A percentile compares a stretch with the other conserved stretches of the same genome.
Evolutionary conservation across 176 grass and related monocot genomes (phyloP).

Genomic region (Neostapfia colusana): DNA sequence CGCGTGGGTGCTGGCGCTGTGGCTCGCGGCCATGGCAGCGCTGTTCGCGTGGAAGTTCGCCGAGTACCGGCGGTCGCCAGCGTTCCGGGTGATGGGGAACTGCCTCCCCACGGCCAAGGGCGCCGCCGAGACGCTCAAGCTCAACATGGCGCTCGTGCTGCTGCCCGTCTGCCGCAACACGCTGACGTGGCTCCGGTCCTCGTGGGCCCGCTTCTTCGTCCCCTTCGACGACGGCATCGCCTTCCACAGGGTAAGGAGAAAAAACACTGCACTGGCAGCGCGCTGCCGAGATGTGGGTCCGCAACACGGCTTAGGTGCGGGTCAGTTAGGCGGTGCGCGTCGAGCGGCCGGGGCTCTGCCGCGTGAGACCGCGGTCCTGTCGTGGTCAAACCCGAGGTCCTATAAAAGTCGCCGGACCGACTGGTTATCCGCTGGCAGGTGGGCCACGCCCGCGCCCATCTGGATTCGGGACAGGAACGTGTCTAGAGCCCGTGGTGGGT

Average conservation of each 20-base stretch:
- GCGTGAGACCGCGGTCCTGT: not conserved
- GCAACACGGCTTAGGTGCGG: not conserved
- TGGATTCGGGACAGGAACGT: not conserved
- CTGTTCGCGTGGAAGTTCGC: slow-evolving; percentile 93
- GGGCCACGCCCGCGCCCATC: not conserved
- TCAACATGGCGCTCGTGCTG: slow-evolving; percentile 96
- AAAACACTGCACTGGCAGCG: not conserved
- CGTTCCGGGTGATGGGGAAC: slow-evolving; percentile 84
- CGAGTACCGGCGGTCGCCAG: slow-evolving; percentile 62
- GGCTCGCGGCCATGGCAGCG: slow-evolving; percentile 58
- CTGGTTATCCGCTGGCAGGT: not conserved
- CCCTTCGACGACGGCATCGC: slow-evolving; percentile 99
- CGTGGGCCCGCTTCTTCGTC: slow-evolving; percentile 81
- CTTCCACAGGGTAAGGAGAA: slow-evolving; percentile 81
- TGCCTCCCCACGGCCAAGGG: slow-evolving; percentile 89
- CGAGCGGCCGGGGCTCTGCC: not conserved
- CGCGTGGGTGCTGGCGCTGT: slow-evolving; percentile 70
- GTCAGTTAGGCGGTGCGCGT: slow-evolving; percentile 17
- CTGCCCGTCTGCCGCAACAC: slow-evolving; percentile 94
- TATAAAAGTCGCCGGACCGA: slow-evolving; percentile 18
- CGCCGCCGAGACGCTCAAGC: slow-evolving; percentile 94
- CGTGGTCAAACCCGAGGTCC: not conserved
- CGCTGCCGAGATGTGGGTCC: not conserved
- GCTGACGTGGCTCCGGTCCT: slow-evolving; percentile 93
- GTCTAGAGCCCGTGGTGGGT: not conserved